Evolutionary conservation across 129 eudicot genomes (phyloP).

Genomic region (Oenanthe sinensis): DNA sequence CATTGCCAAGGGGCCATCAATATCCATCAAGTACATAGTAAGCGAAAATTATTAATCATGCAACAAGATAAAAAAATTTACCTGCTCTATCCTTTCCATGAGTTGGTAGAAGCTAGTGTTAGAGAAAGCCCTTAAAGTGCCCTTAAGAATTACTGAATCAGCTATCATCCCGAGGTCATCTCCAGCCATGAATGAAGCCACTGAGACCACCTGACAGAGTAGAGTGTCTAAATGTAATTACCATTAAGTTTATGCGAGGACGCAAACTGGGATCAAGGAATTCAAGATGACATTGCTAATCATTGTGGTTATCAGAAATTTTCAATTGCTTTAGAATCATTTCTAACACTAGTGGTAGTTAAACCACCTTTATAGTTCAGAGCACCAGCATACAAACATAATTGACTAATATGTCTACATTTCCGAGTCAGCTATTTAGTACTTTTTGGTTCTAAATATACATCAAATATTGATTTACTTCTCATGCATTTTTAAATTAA

Average conservation of each 20-base stretch:
- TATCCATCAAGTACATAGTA: background rate
- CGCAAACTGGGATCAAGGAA: background rate
- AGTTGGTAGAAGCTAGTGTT: slow-evolving; percentile 58
- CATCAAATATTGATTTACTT: background rate
- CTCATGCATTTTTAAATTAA: background rate
- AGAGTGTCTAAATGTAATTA: background rate
- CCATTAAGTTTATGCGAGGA: background rate
- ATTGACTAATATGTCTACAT: background rate
- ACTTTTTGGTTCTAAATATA: background rate
- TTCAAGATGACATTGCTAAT: background rate
- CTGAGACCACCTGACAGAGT: slow-evolving; percentile 67
- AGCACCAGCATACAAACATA: background rate
- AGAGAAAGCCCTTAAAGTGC: slow-evolving; percentile 85
- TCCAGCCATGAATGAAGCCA: slow-evolving; percentile 50
- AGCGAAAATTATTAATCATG: background rate
- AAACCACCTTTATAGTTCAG: background rate
- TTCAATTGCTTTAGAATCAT: background rate
- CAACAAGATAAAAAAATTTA: background rate
- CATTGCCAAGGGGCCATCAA: background rate
- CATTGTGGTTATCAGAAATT: background rate
- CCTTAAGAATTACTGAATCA: slow-evolving; percentile 44
- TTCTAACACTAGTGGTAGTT: background rate
- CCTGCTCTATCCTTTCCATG: slow-evolving; percentile 46
- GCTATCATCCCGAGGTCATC: slow-evolving; percentile 35
- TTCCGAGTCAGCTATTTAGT: background rate